These are phyloP conservation scores for Scedosporium boydii DNA, from an alignment of 2,329 filamentous ascomycete genomes.

Conservation along the genomic window DNA sequence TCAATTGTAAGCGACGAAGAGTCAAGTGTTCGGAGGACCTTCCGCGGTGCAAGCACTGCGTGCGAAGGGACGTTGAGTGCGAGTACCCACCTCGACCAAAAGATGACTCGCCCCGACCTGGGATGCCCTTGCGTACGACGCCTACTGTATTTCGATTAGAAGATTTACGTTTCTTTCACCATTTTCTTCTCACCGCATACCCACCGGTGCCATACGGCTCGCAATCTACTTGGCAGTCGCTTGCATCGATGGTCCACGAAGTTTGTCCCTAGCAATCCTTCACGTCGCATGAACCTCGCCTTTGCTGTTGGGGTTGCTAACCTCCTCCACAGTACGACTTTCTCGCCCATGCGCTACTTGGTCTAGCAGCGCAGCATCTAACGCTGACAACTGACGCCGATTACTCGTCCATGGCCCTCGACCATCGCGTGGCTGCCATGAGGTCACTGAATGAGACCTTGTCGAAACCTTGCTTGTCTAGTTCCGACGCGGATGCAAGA, in stretches of 20 bases:
- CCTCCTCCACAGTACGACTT: constrained; percentile 23
- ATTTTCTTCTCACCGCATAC: constrained; percentile 8
- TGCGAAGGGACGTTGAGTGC: constrained; percentile 11
- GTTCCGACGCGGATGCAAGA: constrained; percentile 24
- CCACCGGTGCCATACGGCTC: not conserved
- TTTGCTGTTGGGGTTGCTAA: not conserved
- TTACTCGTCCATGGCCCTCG: constrained; percentile 19
- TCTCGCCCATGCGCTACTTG: constrained; percentile 31
- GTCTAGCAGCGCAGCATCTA: constrained; percentile 28
- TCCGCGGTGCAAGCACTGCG: constrained; percentile 11
- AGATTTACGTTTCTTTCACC: constrained; percentile 4
- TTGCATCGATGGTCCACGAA: constrained; percentile 1
- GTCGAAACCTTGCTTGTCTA: constrained; percentile 16
- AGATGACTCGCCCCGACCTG: not conserved
- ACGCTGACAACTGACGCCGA: constrained; percentile 14
- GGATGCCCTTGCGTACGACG: not conserved
- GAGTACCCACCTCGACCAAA: constrained; percentile 11
- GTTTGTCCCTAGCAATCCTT: not conserved
- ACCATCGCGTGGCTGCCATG: constrained; percentile 28
- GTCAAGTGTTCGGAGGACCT: constrained; percentile 14
- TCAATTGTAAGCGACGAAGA: constrained; percentile 14
- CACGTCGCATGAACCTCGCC: not conserved
- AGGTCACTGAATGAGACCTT: constrained; percentile 24
- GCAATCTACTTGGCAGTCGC: not conserved
- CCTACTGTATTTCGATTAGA: not conserved